Evolutionary conservation across 1,139 yeast genomes (phyloP).

Genomic region (Scheffersomyces segobiensis): DNA sequence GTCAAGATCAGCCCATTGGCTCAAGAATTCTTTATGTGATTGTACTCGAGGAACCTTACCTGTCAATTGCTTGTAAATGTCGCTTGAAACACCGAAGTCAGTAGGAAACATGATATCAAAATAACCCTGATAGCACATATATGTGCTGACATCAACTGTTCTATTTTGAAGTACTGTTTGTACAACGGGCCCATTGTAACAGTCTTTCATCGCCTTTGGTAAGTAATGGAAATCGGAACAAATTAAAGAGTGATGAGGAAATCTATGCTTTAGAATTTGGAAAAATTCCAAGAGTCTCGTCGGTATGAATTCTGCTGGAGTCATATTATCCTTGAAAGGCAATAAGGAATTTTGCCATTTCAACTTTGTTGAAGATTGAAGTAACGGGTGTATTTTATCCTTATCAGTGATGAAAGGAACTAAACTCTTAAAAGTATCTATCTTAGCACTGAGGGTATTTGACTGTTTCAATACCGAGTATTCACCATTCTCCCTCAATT

Average conservation of each 20-base stretch:
- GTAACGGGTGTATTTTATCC: conserved; percentile 41
- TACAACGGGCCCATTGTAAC: conserved; percentile 74
- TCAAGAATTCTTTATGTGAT: conserved; percentile 64
- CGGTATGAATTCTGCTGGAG: conserved; percentile 81
- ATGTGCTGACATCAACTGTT: conserved; percentile 71
- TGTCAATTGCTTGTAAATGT: conserved; percentile 62
- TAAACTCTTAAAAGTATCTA: conserved; percentile 27
- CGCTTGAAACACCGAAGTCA: conserved; percentile 63
- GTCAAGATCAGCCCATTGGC: conserved; percentile 70
- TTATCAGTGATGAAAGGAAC: conserved; percentile 33
- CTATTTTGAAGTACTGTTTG: conserved; percentile 71
- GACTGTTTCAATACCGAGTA: conserved; percentile 31
- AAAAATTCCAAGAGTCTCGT: conserved; percentile 70
- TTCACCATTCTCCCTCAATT: conserved; percentile 51
- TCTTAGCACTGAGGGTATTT: conserved; percentile 18
- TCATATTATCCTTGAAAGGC: conserved; percentile 68
- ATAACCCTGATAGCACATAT: conserved; percentile 81
- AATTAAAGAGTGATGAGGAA: conserved; percentile 74
- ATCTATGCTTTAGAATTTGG: conserved; percentile 59
- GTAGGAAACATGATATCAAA: conserved; percentile 90
- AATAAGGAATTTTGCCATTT: conserved; percentile 30
- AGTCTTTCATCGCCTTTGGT: conserved; percentile 63
- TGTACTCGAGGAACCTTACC: conserved; percentile 60
- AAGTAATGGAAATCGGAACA: conserved; percentile 73
- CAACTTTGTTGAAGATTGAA: conserved; percentile 35